phyloP scores from a whole-genome alignment of 768 basidiomycete genomes.

The Mycena latifolia region DNA sequence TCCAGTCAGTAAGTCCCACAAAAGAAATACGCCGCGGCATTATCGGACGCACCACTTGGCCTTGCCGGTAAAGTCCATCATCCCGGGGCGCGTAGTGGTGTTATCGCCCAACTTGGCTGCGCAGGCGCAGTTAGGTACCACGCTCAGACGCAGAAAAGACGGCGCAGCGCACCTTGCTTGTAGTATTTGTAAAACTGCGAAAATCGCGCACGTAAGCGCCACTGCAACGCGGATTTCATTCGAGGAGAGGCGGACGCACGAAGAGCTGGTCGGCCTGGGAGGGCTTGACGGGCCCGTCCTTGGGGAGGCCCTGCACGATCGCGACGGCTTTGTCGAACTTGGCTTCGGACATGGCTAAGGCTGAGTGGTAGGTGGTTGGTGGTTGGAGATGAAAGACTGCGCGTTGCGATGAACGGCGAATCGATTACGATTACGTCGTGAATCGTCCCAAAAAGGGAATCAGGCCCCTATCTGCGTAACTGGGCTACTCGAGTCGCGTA shows the following conservation, averaged over 20 bases:
- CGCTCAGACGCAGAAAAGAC: too few relatives aligned
- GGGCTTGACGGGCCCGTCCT: constrained; percentile 86
- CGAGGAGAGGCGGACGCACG: constrained; percentile 60
- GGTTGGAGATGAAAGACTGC: too few relatives aligned
- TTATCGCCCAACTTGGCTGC: constrained; percentile 60
- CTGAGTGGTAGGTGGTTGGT: constrained; percentile 6
- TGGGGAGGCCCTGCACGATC: constrained; percentile 77
- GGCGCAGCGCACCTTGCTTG: constrained; percentile 81
- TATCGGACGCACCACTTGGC: constrained; percentile 93
- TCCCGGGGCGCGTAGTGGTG: constrained; percentile 72
- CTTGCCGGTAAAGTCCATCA: constrained; percentile 90
- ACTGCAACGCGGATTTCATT: constrained; percentile 23
- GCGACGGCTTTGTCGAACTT: constrained; percentile 83
- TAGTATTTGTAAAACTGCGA: constrained; percentile 91
- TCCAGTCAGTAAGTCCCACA: too few relatives aligned
- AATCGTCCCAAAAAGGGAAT: too few relatives aligned
- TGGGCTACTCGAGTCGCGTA: too few relatives aligned
- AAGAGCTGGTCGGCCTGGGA: constrained; percentile 79
- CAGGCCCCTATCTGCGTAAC: background rate
- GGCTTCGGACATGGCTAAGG: constrained; percentile 64
- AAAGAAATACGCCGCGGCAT: constrained; percentile 10
- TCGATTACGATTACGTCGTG: background rate
- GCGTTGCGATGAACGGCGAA: too few relatives aligned
- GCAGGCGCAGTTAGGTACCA: too few relatives aligned
- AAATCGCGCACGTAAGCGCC: constrained; percentile 28